Conservation (phyloP, 331 rosid genomes). For the Quercus phellos region DNA sequence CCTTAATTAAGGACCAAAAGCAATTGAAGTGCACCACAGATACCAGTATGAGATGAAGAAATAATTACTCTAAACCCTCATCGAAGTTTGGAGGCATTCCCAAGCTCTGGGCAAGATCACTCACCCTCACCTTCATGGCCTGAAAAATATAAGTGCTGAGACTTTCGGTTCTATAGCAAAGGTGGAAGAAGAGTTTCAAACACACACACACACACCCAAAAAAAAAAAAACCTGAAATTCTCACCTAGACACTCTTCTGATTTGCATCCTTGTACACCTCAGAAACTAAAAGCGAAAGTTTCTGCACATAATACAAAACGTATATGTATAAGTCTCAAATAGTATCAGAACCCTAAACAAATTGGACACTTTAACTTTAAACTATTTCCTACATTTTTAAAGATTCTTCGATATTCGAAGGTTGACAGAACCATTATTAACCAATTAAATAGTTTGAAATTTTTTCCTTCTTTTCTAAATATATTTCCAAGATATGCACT, state of each 20-base stretch:
- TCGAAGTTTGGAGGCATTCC: slow-evolving; percentile 71
- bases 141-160: not conserved
- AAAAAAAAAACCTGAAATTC: not conserved
- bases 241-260: slow-evolving; percentile 77
- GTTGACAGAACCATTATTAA: not conserved
- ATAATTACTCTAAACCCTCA: slow-evolving; percentile 44
- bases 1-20: no score
- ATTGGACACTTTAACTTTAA: not conserved
- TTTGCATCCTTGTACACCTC: slow-evolving; percentile 73
- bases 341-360: not conserved
- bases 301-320: not conserved
- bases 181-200: slow-evolving; percentile 1
- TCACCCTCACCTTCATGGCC: no score
- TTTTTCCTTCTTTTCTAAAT: no score
- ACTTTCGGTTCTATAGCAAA: slow-evolving; percentile 9
- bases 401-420: not conserved
- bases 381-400: not conserved
- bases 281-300: no score
- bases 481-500: not conserved
- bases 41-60: not conserved
- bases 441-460: not conserved
- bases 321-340: not conserved
- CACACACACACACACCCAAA: not conserved
- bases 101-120: slow-evolving; percentile 70
- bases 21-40: not conserved